Conservation (phyloP, 495 filamentous ascomycete genomes). For the Penicillium parvum region DNA sequence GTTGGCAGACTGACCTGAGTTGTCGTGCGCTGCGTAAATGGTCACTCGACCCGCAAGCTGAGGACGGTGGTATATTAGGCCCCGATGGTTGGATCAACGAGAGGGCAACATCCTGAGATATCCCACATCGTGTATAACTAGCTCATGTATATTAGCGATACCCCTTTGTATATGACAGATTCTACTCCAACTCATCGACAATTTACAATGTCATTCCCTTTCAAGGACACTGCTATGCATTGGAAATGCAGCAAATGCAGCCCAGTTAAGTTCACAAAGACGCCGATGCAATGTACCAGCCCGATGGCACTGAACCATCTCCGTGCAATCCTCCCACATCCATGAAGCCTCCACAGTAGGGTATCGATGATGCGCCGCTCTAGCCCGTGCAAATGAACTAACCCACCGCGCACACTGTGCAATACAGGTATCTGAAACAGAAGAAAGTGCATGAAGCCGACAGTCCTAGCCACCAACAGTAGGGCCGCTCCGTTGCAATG, state of each 20-base stretch:
- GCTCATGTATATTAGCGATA: slow-evolving; percentile 22
- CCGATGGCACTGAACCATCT: slow-evolving; percentile 4
- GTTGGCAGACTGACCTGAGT: slow-evolving; percentile 59
- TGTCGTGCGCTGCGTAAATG: slow-evolving; percentile 65
- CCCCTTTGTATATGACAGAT: slow-evolving; percentile 7
- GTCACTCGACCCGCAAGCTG: slow-evolving; percentile 61
- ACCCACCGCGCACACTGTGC: slow-evolving; percentile 19
- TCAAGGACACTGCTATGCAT: slow-evolving; percentile 2
- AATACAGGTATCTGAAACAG: slow-evolving; percentile 15
- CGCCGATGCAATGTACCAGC: slow-evolving; percentile 27
- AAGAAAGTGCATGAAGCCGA: slow-evolving; percentile 3
- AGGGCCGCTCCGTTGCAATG: slow-evolving; percentile 37
- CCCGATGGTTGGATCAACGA: slow-evolving; percentile 34
- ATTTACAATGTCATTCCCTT: background rate
- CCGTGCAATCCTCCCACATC: slow-evolving; percentile 18
- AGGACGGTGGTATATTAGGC: slow-evolving; percentile 50
- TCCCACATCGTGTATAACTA: slow-evolving; percentile 5
- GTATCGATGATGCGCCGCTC: slow-evolving; percentile 32
- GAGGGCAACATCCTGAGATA: background rate
- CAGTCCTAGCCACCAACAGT: slow-evolving; percentile 40
- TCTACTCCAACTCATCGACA: background rate
- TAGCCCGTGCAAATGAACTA: slow-evolving; percentile 24
- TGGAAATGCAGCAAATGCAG: slow-evolving; percentile 2
- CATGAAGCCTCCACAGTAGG: slow-evolving; percentile 24
- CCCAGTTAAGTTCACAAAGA: slow-evolving; percentile 14